Evolutionary conservation across 2,329 filamentous ascomycete genomes (phyloP).

Genomic region (Neoascochyta sp.): DNA sequence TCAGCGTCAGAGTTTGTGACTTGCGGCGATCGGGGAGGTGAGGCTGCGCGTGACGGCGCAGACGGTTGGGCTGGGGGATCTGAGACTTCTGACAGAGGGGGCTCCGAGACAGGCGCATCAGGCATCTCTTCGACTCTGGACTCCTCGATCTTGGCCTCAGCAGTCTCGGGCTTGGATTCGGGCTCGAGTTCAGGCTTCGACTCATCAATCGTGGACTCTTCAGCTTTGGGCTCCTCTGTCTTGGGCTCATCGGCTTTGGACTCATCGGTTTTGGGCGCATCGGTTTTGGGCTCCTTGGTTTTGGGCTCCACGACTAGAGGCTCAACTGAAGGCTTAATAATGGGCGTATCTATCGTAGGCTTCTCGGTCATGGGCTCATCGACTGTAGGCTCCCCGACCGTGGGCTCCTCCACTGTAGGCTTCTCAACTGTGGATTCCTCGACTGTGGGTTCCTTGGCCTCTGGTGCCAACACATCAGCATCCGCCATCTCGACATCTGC

Average conservation of each 20-base stretch:
- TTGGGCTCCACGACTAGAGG: no score
- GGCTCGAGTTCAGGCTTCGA: slow-evolving; percentile 1
- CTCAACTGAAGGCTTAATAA: no score
- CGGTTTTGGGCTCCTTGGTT: no score
- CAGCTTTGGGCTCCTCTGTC: no score
- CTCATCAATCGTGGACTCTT: slow-evolving; percentile 1
- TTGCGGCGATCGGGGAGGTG: slow-evolving; percentile 13
- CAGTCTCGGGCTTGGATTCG: slow-evolving; percentile 29
- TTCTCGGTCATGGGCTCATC: not conserved
- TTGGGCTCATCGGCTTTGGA: no score
- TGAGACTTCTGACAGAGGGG: slow-evolving; percentile 17
- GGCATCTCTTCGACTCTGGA: slow-evolving; percentile 29
- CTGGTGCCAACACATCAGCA: slow-evolving; percentile 3
- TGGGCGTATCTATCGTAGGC: no score
- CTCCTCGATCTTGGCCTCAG: slow-evolving; percentile 47
- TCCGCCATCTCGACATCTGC: slow-evolving; percentile 18
- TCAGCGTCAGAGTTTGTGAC: slow-evolving; percentile 9
- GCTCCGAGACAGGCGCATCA: slow-evolving; percentile 22
- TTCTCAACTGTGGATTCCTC: no score
- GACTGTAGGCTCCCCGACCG: not conserved
- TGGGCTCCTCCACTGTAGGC: no score
- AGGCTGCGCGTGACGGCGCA: slow-evolving; percentile 29
- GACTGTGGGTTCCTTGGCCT: not conserved
- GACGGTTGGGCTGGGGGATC: slow-evolving; percentile 33
- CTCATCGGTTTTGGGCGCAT: no score